These are phyloP conservation scores for Tricholoma hemisulphureum DNA, from an alignment of 768 basidiomycete species.

Conservation along the genomic window DNA sequence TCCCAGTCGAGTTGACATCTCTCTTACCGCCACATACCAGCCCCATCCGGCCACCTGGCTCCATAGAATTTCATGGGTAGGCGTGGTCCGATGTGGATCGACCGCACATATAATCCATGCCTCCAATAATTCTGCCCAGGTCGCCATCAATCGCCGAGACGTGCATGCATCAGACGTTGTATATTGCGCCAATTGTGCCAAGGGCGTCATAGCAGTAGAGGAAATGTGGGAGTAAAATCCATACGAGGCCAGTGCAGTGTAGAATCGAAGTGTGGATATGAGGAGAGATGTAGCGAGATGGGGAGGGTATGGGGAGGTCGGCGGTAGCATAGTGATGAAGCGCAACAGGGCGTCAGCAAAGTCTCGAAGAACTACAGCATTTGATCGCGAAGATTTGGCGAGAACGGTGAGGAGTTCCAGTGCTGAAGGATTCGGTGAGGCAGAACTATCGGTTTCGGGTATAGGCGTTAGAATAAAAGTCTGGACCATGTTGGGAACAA, in stretches of 20 bases:
- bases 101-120: slow-evolving; percentile 80
- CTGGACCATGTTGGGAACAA: slow-evolving; percentile 52
- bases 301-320: slow-evolving; percentile 38
- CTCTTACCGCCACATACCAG: slow-evolving; percentile 63
- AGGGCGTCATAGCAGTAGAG: slow-evolving; percentile 57
- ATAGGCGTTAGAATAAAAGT: slow-evolving; percentile 58
- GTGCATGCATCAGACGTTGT: slow-evolving; percentile 38
- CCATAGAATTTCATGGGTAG: slow-evolving; percentile 87
- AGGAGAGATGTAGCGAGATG: slow-evolving; percentile 51
- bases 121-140: slow-evolving; percentile 62
- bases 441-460: slow-evolving; percentile 34
- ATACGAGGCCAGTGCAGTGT: slow-evolving; percentile 66
- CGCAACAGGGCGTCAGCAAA: slow-evolving; percentile 67
- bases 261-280: slow-evolving; percentile 58
- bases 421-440: slow-evolving; percentile 47
- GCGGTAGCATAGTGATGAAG: slow-evolving; percentile 61
- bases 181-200: slow-evolving; percentile 50
- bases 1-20: slow-evolving; percentile 35
- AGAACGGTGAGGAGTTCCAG: slow-evolving; percentile 58
- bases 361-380: slow-evolving; percentile 56
- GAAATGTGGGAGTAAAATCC: slow-evolving; percentile 75
- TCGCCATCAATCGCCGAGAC: slow-evolving; percentile 36
- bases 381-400: slow-evolving; percentile 63
- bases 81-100: slow-evolving; percentile 89
- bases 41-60: slow-evolving; percentile 78